These are phyloP conservation scores for Basipetospora sp. DNA, from an alignment of 2,329 filamentous ascomycete species.

Conservation along the genomic window DNA sequence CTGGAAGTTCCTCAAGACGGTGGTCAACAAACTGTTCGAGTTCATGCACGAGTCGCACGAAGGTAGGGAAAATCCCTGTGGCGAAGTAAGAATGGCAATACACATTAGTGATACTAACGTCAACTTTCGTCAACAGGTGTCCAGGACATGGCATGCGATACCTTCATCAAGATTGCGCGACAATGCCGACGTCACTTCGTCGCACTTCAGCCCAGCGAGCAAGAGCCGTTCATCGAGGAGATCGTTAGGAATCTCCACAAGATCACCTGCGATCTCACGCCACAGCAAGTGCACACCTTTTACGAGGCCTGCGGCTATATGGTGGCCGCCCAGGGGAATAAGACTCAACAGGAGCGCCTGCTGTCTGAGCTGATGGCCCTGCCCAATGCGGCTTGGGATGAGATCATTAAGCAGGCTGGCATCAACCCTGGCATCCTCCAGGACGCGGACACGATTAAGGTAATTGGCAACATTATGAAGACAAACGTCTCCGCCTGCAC, in stretches of 20 bases:
- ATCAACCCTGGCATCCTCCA: constrained; percentile 75
- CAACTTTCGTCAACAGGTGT: constrained; percentile 42
- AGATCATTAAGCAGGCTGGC: constrained; percentile 79
- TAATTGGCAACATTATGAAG: constrained; percentile 99
- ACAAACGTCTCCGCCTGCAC: constrained; percentile 97
- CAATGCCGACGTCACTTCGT: constrained; percentile 97
- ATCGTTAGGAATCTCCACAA: constrained; percentile 91
- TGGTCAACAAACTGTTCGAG: constrained; percentile 98
- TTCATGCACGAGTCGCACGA: constrained; percentile 99
- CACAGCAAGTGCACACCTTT: constrained; percentile 96
- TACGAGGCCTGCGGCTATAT: constrained; percentile 99
- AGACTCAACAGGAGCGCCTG: constrained; percentile 79
- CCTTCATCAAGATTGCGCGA: constrained; percentile 98
- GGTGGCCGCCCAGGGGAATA: constrained; percentile 95
- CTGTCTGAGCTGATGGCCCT: constrained; percentile 85
- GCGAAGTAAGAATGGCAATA: too few relatives aligned
- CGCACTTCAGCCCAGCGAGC: constrained; percentile 83
- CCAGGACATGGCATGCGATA: constrained; percentile 99
- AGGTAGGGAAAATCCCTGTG: constrained; percentile 37
- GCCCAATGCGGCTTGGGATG: constrained; percentile 88
- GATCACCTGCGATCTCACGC: constrained; percentile 87
- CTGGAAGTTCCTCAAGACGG: constrained; percentile 99
- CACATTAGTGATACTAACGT: too few relatives aligned
- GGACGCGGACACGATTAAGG: constrained; percentile 89
- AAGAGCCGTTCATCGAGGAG: constrained; percentile 93